Evolutionary conservation across 2,329 filamentous ascomycete species (phyloP).

Genomic region (Colletotrichum tropicale): DNA sequence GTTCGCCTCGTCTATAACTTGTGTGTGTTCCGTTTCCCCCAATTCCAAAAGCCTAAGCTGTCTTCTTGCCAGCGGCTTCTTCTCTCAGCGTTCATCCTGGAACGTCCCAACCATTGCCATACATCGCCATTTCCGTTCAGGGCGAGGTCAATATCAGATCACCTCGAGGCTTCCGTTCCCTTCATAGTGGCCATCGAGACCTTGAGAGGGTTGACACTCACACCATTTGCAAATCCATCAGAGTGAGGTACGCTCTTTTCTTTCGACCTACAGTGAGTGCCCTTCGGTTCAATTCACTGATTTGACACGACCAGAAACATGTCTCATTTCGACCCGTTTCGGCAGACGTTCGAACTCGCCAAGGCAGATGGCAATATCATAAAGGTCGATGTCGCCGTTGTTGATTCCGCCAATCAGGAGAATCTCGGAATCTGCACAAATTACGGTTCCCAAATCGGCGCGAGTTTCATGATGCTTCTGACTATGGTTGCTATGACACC

Average conservation of each 20-base stretch:
- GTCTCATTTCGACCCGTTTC: constrained; percentile 35
- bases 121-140: neutral
- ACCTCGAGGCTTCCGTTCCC: neutral
- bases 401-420: constrained; percentile 37
- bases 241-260: neutral
- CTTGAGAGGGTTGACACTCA: neutral
- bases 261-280: neutral
- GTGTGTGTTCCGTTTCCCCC: neutral
- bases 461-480: constrained; percentile 67
- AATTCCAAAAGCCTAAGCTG: neutral
- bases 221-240: neutral
- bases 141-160: neutral
- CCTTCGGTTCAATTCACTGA: neutral
- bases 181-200: neutral
- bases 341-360: constrained; percentile 40
- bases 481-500: constrained; percentile 72
- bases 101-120: neutral
- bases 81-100: neutral
- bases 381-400: constrained; percentile 31
- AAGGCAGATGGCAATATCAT: constrained; percentile 33
- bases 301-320: neutral
- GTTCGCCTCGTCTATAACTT: neutral
- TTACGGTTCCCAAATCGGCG: constrained; percentile 74
- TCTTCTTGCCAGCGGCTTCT: neutral
- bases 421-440: constrained; percentile 56